Conservation (phyloP, 2,329 filamentous ascomycete species). For the Nigrospora osmanthi region DNA sequence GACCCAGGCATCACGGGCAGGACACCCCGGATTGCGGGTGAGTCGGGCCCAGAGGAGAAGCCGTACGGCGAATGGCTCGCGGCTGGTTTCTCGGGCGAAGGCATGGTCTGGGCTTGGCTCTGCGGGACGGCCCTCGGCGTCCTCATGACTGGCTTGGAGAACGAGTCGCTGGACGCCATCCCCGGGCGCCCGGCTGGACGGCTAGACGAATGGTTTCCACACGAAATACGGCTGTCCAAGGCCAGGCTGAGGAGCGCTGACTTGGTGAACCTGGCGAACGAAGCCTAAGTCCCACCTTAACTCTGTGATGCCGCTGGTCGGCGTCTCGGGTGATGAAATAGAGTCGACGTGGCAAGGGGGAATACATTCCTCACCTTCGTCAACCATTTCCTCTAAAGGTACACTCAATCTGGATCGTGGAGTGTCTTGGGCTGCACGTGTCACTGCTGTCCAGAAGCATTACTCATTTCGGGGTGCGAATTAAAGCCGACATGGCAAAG, state of each 20-base stretch:
- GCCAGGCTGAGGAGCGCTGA: conserved; percentile 26
- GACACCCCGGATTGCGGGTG: not conserved
- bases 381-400: no score
- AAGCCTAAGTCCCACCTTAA: not conserved
- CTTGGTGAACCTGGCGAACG: conserved; percentile 23
- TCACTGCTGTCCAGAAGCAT: no score
- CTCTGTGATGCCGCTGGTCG: no score
- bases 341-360: no score
- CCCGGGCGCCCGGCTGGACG: conserved; percentile 27
- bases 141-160: conserved; percentile 33
- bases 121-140: conserved; percentile 37
- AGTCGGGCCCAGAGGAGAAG: not conserved
- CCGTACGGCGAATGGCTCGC: conserved; percentile 39
- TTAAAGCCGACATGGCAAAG: no score
- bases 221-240: conserved; percentile 23
- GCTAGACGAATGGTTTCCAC: conserved; percentile 32
- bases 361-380: no score
- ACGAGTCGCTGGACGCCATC: conserved; percentile 15
- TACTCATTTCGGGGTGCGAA: no score
- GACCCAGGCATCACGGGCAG: conserved; percentile 21
- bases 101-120: conserved; percentile 47
- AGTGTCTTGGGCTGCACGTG: no score
- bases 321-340: no score
- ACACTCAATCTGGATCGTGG: no score
- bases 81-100: conserved; percentile 42